Base-by-base conservation (phyloP, 805 yeast genomes). In the Wickerhamia fluorescens region DNA sequence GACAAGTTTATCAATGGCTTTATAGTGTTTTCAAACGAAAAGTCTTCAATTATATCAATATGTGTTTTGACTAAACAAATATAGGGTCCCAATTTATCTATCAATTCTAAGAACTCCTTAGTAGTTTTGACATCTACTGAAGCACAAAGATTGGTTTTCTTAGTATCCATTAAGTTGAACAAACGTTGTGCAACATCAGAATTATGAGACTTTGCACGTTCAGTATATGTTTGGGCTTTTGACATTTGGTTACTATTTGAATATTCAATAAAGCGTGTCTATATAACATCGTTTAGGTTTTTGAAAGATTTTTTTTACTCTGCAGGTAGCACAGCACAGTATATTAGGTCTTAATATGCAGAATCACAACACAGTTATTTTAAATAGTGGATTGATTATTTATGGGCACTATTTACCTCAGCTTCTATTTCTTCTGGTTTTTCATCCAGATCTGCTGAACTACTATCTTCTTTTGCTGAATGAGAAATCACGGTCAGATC, bases 41-140 rank as follows among this genome's bases (percentile, higher is more conserved):
- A 92, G 55, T 92, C 98, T 34, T 81, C 87, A 24, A 92, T 67
- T 36, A 89, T 85, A 53, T 92, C 99, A 32, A 92, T 78, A 51
- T 92, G 99, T 4, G 97, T 88, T 62, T 92, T 92, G 27, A 87
- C 84, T 26, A 92, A 61, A 56, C 96, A 88, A 33, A 92, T 83
- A 51, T 74, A 78, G 4, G 99, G 97, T 4, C 96, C 98, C 27
- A 92, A 66, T 31, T 68, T 68, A 31, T 89, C 96, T 13, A 82
- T 70, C 29, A 89, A 68, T 1, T 49, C 46, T 26, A 92, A 64
- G 28, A 92, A 69, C 49, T 92, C 96, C 5, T 52, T 51, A 4
- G 96, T 87, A 20, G 83, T 76, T 35, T 75, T 72, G 14, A 92
- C 94, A 53, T 92, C 99, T 9, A 89, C 74, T 7, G 96, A 87